These are phyloP conservation scores for Fragosphaeria purpurea DNA, from an alignment of 2,329 filamentous ascomycete genomes.

Conservation along the genomic window DNA sequence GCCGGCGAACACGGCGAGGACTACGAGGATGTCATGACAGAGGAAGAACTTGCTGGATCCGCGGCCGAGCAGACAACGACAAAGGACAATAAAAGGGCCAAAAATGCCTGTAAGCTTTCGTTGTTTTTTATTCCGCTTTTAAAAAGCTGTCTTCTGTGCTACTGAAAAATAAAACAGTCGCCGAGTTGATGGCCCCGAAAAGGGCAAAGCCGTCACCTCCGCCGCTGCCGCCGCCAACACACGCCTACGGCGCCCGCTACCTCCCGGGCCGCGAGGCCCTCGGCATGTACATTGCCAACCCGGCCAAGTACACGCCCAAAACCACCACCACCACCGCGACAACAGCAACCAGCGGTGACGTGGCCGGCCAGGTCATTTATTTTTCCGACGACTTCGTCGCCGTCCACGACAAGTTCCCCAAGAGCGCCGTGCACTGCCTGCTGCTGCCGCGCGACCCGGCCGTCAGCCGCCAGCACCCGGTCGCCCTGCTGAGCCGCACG, in stretches of 20 bases:
- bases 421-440: slow-evolving; percentile 74
- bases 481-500: slow-evolving; percentile 44
- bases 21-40: too few species aligned
- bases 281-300: slow-evolving; percentile 54
- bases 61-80: not conserved
- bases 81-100: not conserved
- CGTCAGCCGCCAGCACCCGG: slow-evolving; percentile 59
- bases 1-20: too few species aligned
- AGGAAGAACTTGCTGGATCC: not conserved
- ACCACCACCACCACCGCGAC: not conserved
- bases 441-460: slow-evolving; percentile 65
- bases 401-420: slow-evolving; percentile 78
- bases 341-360: not conserved
- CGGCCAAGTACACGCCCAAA: slow-evolving; percentile 22
- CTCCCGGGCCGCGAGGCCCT: slow-evolving; percentile 49
- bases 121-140: not conserved
- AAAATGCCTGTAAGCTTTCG: not conserved
- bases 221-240: not conserved
- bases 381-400: slow-evolving; percentile 60
- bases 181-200: slow-evolving; percentile 41
- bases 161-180: slow-evolving; percentile 21
- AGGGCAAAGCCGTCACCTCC: slow-evolving; percentile 29
- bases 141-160: too few species aligned
- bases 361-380: slow-evolving; percentile 47
- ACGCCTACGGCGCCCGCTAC: slow-evolving; percentile 6